Evolutionary conservation across 352 stramenopile species (phyloP).

Genomic region (Phytophthora cryptogea): DNA sequence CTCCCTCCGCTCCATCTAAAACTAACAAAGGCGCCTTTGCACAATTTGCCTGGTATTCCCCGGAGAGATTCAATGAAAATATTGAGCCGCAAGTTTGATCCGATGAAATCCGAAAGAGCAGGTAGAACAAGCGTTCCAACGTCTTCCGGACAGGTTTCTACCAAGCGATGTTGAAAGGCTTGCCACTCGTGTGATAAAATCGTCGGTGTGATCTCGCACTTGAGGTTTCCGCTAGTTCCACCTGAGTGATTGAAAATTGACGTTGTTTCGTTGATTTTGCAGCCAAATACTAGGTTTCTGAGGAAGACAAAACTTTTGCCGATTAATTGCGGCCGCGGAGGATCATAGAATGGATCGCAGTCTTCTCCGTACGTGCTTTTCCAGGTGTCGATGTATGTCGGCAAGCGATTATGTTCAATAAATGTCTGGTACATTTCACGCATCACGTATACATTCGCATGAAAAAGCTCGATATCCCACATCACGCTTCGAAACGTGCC

Average conservation of each 20-base stretch:
- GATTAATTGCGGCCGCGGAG: slow-evolving; percentile 68
- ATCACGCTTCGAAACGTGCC: slow-evolving; percentile 76
- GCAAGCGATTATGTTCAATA: slow-evolving; percentile 67
- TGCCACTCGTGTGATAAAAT: slow-evolving; percentile 82
- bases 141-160: slow-evolving; percentile 62
- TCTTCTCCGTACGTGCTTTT: slow-evolving; percentile 40
- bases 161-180: slow-evolving; percentile 57
- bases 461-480: slow-evolving; percentile 84
- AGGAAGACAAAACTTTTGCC: slow-evolving; percentile 77
- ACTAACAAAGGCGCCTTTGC: slow-evolving; percentile 66
- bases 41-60: slow-evolving; percentile 74
- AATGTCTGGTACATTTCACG: slow-evolving; percentile 90
- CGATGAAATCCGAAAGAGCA: slow-evolving; percentile 49
- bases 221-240: slow-evolving; percentile 40
- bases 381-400: slow-evolving; percentile 40
- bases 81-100: slow-evolving; percentile 59
- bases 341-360: slow-evolving; percentile 82
- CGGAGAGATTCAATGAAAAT: slow-evolving; percentile 54
- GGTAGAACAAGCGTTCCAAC: slow-evolving; percentile 41
- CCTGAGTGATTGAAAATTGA: slow-evolving; percentile 66
- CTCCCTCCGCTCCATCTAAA: slow-evolving; percentile 46
- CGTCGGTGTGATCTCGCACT: slow-evolving; percentile 65
- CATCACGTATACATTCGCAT: slow-evolving; percentile 82
- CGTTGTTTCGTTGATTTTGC: slow-evolving; percentile 58
- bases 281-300: slow-evolving; percentile 58